Evolutionary conservation across 306 rosid species (phyloP).

Genomic region (Begonia fuchsioides): DNA sequence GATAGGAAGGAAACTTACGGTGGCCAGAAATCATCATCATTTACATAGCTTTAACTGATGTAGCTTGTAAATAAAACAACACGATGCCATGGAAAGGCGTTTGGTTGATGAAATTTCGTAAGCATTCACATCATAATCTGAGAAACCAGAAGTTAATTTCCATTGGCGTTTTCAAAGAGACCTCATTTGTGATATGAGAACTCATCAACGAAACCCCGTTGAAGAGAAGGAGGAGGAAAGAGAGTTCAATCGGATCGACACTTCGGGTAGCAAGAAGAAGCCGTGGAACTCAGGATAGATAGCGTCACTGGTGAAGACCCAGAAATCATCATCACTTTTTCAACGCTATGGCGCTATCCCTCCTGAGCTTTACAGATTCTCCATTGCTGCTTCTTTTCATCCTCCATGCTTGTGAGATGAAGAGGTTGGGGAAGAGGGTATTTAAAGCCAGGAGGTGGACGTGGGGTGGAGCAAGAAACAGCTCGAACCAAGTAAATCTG

Average conservation of each 20-base stretch:
- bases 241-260: background rate
- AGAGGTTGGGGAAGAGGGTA: background rate
- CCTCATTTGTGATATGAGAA: too few species aligned
- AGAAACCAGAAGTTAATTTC: too few species aligned
- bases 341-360: conserved; percentile 13
- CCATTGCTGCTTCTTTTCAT: background rate
- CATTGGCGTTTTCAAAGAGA: too few species aligned
- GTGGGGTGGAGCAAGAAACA: background rate
- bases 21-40: too few species aligned
- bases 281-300: conserved; percentile 18
- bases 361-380: conserved; percentile 17
- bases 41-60: too few species aligned
- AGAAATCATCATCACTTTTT: background rate
- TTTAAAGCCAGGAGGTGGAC: conserved; percentile 5
- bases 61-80: too few species aligned
- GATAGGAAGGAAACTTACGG: too few species aligned
- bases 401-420: background rate
- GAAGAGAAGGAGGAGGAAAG: background rate
- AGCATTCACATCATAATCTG: too few species aligned
- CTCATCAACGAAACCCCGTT: too few species aligned
- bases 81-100: too few species aligned
- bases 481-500: too few species aligned
- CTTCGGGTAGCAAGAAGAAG: conserved; percentile 7
- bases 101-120: too few species aligned
- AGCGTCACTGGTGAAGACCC: conserved; percentile 7